Evolutionary conservation across 1,139 yeast genomes (phyloP).

Genomic region (Saccharomyces hybrid): DNA sequence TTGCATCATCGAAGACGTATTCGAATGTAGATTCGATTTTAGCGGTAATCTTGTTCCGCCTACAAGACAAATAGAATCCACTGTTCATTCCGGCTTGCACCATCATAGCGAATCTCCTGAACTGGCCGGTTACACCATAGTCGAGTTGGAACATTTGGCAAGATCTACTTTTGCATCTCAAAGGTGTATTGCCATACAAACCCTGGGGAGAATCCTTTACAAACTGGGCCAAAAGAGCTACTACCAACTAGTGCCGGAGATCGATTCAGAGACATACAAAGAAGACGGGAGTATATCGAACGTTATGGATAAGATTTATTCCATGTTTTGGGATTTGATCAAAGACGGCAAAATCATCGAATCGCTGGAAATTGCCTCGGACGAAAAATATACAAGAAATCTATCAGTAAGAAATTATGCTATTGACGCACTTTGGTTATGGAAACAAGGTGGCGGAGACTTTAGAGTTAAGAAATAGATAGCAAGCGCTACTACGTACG

Average conservation of each 20-base stretch:
- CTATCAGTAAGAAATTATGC: conserved; percentile 80
- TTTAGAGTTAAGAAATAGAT: conserved; percentile 14
- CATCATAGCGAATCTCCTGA: conserved; percentile 88
- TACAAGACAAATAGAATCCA: conserved; percentile 37
- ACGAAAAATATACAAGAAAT: conserved; percentile 57
- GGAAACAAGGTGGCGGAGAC: conserved; percentile 73
- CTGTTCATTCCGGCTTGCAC: conserved; percentile 67
- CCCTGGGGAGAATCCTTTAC: conserved; percentile 78
- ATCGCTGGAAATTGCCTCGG: conserved; percentile 64
- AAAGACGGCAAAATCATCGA: conserved; percentile 62
- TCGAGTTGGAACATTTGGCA: conserved; percentile 72
- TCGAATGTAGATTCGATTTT: conserved; percentile 81
- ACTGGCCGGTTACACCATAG: conserved; percentile 84
- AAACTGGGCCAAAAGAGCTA: conserved; percentile 61
- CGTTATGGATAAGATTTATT: conserved; percentile 33
- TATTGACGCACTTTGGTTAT: conserved; percentile 88
- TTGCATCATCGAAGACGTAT: conserved; percentile 49
- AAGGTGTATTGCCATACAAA: conserved; percentile 77
- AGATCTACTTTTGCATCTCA: conserved; percentile 81
- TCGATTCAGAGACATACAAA: conserved; percentile 35
- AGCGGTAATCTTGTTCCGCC: conserved; percentile 67
- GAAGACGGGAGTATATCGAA: conserved; percentile 35
- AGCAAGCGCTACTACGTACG: neutral
- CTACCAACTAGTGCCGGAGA: conserved; percentile 41
- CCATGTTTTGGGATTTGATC: conserved; percentile 67